Base-by-base conservation (phyloP, 768 basidiomycete genomes). In the Pholiota molesta region DNA sequence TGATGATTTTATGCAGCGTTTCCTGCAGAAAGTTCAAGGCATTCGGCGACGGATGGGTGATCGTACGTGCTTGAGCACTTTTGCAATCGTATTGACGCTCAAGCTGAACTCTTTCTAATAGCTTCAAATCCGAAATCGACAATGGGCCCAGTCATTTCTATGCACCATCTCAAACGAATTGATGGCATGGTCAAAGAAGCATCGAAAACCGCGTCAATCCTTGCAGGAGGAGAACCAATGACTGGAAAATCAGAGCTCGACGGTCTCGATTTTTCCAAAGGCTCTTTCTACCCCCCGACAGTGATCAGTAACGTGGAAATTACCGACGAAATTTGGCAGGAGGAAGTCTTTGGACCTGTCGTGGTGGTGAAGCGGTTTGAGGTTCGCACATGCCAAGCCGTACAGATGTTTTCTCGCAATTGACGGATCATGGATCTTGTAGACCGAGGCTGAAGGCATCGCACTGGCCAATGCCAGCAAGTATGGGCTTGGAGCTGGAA, bases 271-370 rank as follows among this genome's bases (percentile, higher is more conserved):
- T 87, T 94, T 65, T 83, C 86, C 5, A 70, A 72, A 45, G 94
- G 94, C 52, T 82, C 79, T 63, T 95, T 94, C 76, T 93, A 87
- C 74, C 83, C 91, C 4, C 94, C 94, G 0, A 95, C 94, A 0
- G 79, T 95, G 35, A 82, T 95, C 60, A 71, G 77, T 0, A 81
- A 86, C 56, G 81, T 92, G 14, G 75, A 77, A 29, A 73, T 78
- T 0, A 75, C 83, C 35, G 88, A 90, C 64, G 83, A 84, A 52
- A 72, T 94, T 26, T 94, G 92, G 92, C 75, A 83, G 67, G 92
- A 95, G 73, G 93, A 95, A 71, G 79, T 94, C 13, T 94, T 95
- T 67, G 93, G 93, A 1, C 93, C 93, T 0, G 91, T 94, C n/a
- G 86, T 94, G 1, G 84, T 91, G 3, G 81, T 89, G 42, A 86